phyloP scores from a whole-genome alignment of 768 basidiomycete genomes.

The Rhodotorula toruloides region DNA sequence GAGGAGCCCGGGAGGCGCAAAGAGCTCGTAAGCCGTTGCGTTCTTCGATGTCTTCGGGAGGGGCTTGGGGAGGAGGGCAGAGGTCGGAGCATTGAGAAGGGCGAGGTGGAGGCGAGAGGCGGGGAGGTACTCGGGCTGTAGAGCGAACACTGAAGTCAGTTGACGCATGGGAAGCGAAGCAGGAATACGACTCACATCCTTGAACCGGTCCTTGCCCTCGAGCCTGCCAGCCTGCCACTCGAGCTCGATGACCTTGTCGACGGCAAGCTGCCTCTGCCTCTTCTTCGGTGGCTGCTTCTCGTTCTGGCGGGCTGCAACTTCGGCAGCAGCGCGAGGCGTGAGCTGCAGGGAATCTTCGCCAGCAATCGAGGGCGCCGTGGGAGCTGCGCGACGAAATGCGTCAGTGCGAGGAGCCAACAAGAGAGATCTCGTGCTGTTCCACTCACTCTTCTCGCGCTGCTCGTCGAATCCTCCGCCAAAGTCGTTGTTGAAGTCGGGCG shows the following conservation, averaged over 20 bases:
- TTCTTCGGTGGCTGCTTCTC: constrained; percentile 51
- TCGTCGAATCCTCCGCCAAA: constrained; percentile 68
- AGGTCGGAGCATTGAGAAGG: constrained; percentile 74
- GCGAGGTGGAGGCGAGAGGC: constrained; percentile 78
- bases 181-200: constrained; percentile 49
- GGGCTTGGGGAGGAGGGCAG: constrained; percentile 63
- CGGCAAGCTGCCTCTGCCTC: constrained; percentile 64
- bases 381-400: constrained; percentile 3
- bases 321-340: constrained; percentile 54
- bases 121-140: constrained; percentile 70
- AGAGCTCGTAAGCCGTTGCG: constrained; percentile 59
- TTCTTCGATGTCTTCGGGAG: constrained; percentile 70
- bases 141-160: background rate
- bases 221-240: constrained; percentile 54
- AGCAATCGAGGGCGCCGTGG: background rate
- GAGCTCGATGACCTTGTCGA: constrained; percentile 84
- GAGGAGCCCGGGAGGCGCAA: constrained; percentile 73
- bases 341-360: constrained; percentile 37
- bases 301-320: constrained; percentile 44
- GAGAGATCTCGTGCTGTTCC: constrained; percentile 52
- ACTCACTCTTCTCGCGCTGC: constrained; percentile 55
- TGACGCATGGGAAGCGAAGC: background rate
- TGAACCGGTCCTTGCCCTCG: constrained; percentile 66
- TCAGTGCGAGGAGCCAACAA: constrained; percentile 10
- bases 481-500: constrained; percentile 56